A percentile compares a stretch with the other conserved stretches of the same genome.
Conservation (phyloP, 192 early-diverging fungal species). For the Lobulomyces angularis region DNA sequence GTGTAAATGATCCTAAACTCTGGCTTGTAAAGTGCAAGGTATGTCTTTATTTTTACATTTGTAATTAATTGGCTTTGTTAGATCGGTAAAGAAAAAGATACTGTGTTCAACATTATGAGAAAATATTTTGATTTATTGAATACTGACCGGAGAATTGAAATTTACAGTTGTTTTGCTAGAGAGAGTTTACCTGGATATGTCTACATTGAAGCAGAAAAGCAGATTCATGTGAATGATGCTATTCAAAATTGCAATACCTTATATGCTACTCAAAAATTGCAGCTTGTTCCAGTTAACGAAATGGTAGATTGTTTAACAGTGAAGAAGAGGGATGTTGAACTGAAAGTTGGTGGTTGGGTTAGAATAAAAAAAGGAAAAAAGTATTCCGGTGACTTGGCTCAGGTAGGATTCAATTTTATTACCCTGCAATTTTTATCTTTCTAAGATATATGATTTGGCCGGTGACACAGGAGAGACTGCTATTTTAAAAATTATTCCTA, state of each 20-base stretch:
- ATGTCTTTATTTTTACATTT: neutral
- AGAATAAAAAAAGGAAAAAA: conserved; percentile 83
- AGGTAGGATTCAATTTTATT: conserved; percentile 41
- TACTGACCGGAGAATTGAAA: conserved; percentile 47
- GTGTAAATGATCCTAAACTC: conserved; percentile 76
- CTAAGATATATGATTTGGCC: neutral
- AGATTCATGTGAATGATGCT: conserved; percentile 66
- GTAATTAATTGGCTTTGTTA: conserved; percentile 5
- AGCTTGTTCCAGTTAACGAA: conserved; percentile 78
- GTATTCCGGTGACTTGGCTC: conserved; percentile 85
- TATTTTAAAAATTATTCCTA: conserved; percentile 23
- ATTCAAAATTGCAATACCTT: conserved; percentile 66
- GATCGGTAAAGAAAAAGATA: conserved; percentile 76
- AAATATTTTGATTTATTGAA: conserved; percentile 58
- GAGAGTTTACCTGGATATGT: conserved; percentile 80
- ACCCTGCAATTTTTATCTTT: conserved; percentile 11
- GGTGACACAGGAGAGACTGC: conserved; percentile 13
- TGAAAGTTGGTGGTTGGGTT: conserved; percentile 69
- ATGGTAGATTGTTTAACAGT: conserved; percentile 83
- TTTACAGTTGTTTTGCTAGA: conserved; percentile 69
- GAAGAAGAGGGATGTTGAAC: conserved; percentile 45
- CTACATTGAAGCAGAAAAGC: conserved; percentile 76
- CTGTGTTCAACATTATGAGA: conserved; percentile 68
- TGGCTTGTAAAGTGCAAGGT: conserved; percentile 80
- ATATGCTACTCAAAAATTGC: conserved; percentile 46